A percentile compares a stretch with the other conserved stretches of the same genome.
Conservation (phyloP, 805 yeast species). For the Blastobotrys muscicola region DNA sequence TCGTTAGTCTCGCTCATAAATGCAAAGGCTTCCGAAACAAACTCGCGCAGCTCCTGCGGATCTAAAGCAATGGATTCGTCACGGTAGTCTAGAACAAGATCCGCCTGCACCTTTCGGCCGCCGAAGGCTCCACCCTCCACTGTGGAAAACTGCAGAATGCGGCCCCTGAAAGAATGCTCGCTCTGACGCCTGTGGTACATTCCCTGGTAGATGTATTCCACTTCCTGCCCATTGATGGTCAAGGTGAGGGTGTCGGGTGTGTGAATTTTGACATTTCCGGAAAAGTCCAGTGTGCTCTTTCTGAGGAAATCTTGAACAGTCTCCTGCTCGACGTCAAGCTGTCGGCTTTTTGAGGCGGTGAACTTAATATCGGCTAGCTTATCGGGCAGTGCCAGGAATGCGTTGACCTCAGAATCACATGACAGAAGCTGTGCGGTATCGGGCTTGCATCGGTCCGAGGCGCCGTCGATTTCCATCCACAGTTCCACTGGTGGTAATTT, state of each 20-base stretch:
- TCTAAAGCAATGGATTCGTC: slow-evolving; percentile 9
- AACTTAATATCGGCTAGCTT: slow-evolving; percentile 37
- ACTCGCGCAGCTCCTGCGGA: slow-evolving; percentile 5
- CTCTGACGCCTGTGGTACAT: slow-evolving; percentile 38
- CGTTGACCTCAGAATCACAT: slow-evolving; percentile 37
- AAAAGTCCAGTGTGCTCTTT: slow-evolving; percentile 32
- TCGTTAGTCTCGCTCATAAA: slow-evolving; percentile 4
- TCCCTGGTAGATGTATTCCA: slow-evolving; percentile 37
- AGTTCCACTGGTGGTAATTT: slow-evolving; percentile 47
- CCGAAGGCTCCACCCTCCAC: slow-evolving; percentile 53
- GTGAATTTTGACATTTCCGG: slow-evolving; percentile 28
- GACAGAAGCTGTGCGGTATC: slow-evolving; percentile 35
- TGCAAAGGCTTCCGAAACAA: slow-evolving; percentile 12
- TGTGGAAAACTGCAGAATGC: slow-evolving; percentile 33
- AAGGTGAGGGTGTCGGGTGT: slow-evolving; percentile 35
- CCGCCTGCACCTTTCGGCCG: slow-evolving; percentile 43
- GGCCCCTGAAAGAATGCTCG: slow-evolving; percentile 31
- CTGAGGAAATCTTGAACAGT: slow-evolving; percentile 35
- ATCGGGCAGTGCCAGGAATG: slow-evolving; percentile 36
- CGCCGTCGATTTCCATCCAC: slow-evolving; percentile 38
- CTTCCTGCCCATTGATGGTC: slow-evolving; percentile 30
- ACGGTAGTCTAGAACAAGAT: slow-evolving; percentile 32
- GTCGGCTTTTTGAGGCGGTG: slow-evolving; percentile 27
- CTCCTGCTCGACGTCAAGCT: slow-evolving; percentile 31
- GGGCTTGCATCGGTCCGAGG: slow-evolving; percentile 25